Percentiles rank a stretch among this genome's conserved stretches.
These are phyloP conservation scores for Leccinellum rugosiceps DNA, from an alignment of 768 basidiomycete genomes.

Conservation along the genomic window DNA sequence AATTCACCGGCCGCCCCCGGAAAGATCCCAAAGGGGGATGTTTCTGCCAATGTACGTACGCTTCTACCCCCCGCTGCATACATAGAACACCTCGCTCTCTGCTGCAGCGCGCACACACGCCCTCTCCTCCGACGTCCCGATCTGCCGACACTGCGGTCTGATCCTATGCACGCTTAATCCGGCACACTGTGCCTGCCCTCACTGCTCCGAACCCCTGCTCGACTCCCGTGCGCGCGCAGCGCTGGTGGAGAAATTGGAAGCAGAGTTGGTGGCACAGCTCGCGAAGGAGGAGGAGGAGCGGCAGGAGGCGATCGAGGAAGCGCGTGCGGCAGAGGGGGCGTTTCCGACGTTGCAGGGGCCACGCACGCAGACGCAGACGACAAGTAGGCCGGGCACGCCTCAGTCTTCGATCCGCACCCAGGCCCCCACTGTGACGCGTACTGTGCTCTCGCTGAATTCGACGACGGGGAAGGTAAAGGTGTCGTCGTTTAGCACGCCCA, in stretches of 20 bases:
- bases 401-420: not conserved
- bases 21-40: conserved; percentile 64
- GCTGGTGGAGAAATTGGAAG: conserved; percentile 44
- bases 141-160: conserved; percentile 59
- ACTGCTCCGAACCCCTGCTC: conserved; percentile 44
- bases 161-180: conserved; percentile 58
- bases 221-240: conserved; percentile 28
- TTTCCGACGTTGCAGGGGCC: conserved; percentile 51
- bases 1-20: conserved; percentile 27
- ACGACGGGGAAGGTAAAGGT: conserved; percentile 51
- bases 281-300: conserved; percentile 48
- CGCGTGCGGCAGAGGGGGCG: conserved; percentile 50
- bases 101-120: conserved; percentile 51
- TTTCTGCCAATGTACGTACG: conserved; percentile 54
- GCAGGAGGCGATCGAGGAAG: conserved; percentile 45
- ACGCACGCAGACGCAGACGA: not conserved
- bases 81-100: not conserved
- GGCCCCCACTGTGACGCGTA: conserved; percentile 40
- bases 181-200: conserved; percentile 54
- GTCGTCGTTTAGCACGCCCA: conserved; percentile 46
- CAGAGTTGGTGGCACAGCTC: conserved; percentile 41
- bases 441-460: conserved; percentile 56
- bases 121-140: conserved; percentile 53
- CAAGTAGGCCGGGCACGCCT: not conserved
- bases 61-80: not conserved